phyloP scores from a whole-genome alignment of 2,329 filamentous ascomycete genomes.

The Xylaria sp. region DNA sequence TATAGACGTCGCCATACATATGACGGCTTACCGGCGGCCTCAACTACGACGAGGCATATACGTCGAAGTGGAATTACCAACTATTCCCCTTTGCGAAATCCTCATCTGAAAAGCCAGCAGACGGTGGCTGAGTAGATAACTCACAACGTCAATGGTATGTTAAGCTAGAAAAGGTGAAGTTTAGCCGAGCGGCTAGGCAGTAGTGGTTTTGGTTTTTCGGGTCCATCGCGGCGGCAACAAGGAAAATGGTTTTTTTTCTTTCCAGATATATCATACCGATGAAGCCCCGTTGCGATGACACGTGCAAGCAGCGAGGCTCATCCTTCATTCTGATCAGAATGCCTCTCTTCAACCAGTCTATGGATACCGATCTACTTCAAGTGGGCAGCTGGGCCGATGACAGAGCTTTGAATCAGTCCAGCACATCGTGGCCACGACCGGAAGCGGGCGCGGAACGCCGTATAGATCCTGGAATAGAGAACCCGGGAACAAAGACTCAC shows the following conservation, averaged over 20 bases:
- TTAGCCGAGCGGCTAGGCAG: slow-evolving; percentile 22
- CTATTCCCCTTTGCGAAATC: slow-evolving; percentile 3
- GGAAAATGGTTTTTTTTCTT: slow-evolving; percentile 14
- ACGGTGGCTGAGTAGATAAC: slow-evolving; percentile 22
- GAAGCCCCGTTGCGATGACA: slow-evolving; percentile 8
- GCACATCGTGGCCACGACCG: not conserved
- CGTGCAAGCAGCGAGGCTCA: slow-evolving; percentile 18
- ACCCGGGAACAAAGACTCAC: slow-evolving; percentile 9
- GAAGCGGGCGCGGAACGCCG: not conserved
- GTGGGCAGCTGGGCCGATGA: slow-evolving; percentile 33
- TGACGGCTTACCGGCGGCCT: slow-evolving; percentile 8
- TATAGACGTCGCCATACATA: not conserved
- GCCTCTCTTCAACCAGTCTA: not conserved
- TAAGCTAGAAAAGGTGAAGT: slow-evolving; percentile 4
- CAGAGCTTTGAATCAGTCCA: not conserved
- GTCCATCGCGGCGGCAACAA: not conserved
- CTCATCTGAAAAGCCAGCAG: slow-evolving; percentile 5
- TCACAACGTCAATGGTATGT: not conserved
- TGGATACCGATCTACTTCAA: slow-evolving; percentile 27
- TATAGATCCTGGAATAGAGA: slow-evolving; percentile 7
- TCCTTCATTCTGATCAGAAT: slow-evolving; percentile 9
- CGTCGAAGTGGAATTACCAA: slow-evolving; percentile 25
- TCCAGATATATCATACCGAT: slow-evolving; percentile 9
- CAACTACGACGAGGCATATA: slow-evolving; percentile 13
- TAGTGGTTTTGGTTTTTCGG: not conserved